Conservation (phyloP, 1,284 basidiomycete genomes). For the Gymnopus androsaceus region DNA sequence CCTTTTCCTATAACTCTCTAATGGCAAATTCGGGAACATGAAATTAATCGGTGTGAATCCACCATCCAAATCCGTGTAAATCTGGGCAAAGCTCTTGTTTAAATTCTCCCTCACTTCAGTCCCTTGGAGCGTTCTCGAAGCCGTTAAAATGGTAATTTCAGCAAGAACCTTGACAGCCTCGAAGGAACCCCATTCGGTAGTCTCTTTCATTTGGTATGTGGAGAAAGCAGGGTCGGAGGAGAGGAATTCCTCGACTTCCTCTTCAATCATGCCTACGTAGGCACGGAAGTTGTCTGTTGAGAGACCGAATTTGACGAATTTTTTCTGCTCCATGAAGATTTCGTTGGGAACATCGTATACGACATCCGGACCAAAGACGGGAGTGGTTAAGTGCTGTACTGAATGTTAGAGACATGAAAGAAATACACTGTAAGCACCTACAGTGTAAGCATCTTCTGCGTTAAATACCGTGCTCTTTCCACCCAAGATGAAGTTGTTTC, state of each 20-base stretch:
- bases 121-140: slow-evolving; percentile 91
- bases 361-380: slow-evolving; percentile 95
- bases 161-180: slow-evolving; percentile 75
- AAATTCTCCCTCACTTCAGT: slow-evolving; percentile 81
- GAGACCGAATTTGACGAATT: slow-evolving; percentile 93
- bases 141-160: slow-evolving; percentile 96
- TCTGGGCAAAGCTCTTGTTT: slow-evolving; percentile 83
- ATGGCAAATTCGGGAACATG: slow-evolving; percentile 90
- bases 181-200: slow-evolving; percentile 74
- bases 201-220: slow-evolving; percentile 59
- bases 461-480: slow-evolving; percentile 91
- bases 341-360: slow-evolving; percentile 98
- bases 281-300: slow-evolving; percentile 89
- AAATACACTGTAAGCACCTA: slow-evolving; percentile 38
- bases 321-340: slow-evolving; percentile 99
- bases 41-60: slow-evolving; percentile 93
- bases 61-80: slow-evolving; percentile 91
- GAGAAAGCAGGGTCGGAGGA: slow-evolving; percentile 62
- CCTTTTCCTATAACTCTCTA: slow-evolving; percentile 85
- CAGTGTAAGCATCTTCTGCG: slow-evolving; percentile 96
- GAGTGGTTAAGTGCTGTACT: slow-evolving; percentile 80
- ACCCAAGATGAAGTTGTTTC: slow-evolving; percentile 93
- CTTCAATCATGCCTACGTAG: slow-evolving; percentile 90
- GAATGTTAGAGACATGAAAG: slow-evolving; percentile 15
- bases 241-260: slow-evolving; percentile 80